These are phyloP conservation scores for Rhizopogon salebrosus DNA, from an alignment of 768 basidiomycete genomes.

Conservation along the genomic window DNA sequence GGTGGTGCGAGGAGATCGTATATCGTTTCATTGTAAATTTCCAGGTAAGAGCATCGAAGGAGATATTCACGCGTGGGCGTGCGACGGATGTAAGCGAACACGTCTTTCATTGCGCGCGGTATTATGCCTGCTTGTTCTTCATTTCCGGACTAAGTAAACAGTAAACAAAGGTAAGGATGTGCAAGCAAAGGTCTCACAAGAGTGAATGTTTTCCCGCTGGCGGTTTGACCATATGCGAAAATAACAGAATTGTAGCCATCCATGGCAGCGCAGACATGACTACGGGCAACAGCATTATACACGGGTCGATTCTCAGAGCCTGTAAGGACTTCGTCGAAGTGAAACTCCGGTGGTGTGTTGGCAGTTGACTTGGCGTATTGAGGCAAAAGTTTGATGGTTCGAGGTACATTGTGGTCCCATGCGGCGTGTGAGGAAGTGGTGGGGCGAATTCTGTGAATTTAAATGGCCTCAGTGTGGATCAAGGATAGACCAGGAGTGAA, in stretches of 20 bases:
- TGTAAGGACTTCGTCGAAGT: slow-evolving; percentile 72
- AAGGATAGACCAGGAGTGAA: slow-evolving; percentile 3
- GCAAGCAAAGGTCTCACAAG: slow-evolving; percentile 31
- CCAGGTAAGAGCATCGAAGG: slow-evolving; percentile 93
- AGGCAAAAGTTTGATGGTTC: slow-evolving; percentile 58
- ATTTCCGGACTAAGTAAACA: slow-evolving; percentile 51
- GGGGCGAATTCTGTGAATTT: slow-evolving; percentile 55
- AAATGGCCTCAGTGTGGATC: background rate
- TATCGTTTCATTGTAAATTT: slow-evolving; percentile 94
- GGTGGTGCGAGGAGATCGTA: slow-evolving; percentile 82
- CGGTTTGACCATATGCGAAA: slow-evolving; percentile 93
- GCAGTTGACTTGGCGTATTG: slow-evolving; percentile 44
- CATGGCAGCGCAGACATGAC: slow-evolving; percentile 89
- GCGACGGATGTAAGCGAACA: slow-evolving; percentile 77
- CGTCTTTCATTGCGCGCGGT: slow-evolving; percentile 86
- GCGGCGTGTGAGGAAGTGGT: slow-evolving; percentile 40
- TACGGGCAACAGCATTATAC: slow-evolving; percentile 69
- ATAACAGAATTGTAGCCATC: slow-evolving; percentile 95
- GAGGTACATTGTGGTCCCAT: slow-evolving; percentile 46
- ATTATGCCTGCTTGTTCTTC: slow-evolving; percentile 91
- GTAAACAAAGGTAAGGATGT: slow-evolving; percentile 24
- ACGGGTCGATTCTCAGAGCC: slow-evolving; percentile 77
- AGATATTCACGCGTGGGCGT: slow-evolving; percentile 84
- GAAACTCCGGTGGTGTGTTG: slow-evolving; percentile 44
- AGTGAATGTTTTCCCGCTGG: slow-evolving; percentile 71